Conservation (phyloP, 495 filamentous ascomycete species). For the Tuber indicum region DNA sequence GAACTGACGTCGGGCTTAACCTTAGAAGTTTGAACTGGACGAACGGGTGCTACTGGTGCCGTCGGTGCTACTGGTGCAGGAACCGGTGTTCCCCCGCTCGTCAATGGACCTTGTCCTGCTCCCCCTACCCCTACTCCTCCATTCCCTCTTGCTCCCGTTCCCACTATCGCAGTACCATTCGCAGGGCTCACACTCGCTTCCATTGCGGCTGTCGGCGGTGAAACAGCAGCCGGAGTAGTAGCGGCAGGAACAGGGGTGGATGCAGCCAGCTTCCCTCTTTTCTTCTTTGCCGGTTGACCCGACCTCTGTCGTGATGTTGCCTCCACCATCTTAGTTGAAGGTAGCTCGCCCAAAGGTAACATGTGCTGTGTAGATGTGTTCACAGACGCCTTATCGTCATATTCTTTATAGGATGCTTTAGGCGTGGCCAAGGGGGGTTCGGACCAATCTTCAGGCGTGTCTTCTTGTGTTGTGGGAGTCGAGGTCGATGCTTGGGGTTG, state of each 20-base stretch:
- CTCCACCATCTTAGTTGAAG: constrained; percentile 37
- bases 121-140: constrained; percentile 18
- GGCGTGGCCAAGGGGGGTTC: constrained; percentile 39
- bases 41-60: constrained; percentile 19
- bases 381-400: constrained; percentile 36
- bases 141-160: background rate
- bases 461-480: constrained; percentile 24
- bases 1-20: constrained; percentile 31
- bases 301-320: constrained; percentile 30
- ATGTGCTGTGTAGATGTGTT: constrained; percentile 36
- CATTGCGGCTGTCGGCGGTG: constrained; percentile 19
- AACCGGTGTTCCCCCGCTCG: constrained; percentile 11
- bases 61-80: constrained; percentile 21
- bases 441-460: constrained; percentile 34
- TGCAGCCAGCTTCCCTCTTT: constrained; percentile 10
- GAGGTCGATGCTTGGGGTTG: constrained; percentile 23
- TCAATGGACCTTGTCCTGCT: constrained; percentile 12
- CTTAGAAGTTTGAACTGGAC: constrained; percentile 29
- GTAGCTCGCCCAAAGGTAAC: constrained; percentile 40
- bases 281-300: constrained; percentile 30
- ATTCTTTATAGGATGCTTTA: constrained; percentile 42
- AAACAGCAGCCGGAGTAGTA: constrained; percentile 5
- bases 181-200: constrained; percentile 17
- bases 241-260: constrained; percentile 1
- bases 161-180: constrained; percentile 17